Evolutionary conservation across 805 yeast genomes (phyloP).

Genomic region (Candida sonorensis): DNA sequence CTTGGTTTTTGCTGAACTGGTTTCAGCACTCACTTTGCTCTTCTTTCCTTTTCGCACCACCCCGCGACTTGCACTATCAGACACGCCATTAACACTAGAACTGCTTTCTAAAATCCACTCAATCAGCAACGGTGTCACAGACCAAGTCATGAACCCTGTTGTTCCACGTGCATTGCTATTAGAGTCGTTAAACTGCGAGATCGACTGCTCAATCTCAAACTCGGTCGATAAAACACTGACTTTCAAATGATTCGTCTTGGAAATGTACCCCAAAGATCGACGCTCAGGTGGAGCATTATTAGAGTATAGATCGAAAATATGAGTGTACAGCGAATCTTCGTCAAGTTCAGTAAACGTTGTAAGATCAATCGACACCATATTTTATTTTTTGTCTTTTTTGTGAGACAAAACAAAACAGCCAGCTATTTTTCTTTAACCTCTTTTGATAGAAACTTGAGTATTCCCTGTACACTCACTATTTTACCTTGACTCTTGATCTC

Average conservation of each 20-base stretch:
- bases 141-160: constrained; percentile 65
- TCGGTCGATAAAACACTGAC: constrained; percentile 15
- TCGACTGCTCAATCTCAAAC: constrained; percentile 28
- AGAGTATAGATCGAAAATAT: constrained; percentile 22
- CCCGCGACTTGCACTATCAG: no score
- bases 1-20: no score
- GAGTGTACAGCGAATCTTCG: constrained; percentile 17
- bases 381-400: no score
- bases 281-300: constrained; percentile 8
- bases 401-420: no score
- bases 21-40: no score
- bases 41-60: no score
- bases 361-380: background rate
- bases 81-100: no score
- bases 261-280: constrained; percentile 19
- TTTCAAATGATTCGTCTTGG: constrained; percentile 10
- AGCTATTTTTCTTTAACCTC: no score
- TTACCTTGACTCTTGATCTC: no score
- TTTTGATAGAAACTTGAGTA: no score
- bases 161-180: constrained; percentile 31
- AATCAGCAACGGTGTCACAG: constrained; percentile 38
- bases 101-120: constrained; percentile 43
- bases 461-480: no score
- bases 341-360: constrained; percentile 4
- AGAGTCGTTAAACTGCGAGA: constrained; percentile 26